A percentile compares a stretch with the other conserved stretches of the same genome.
These are phyloP conservation scores for Suillus americanus DNA, from an alignment of 768 basidiomycete genomes.

Conservation along the genomic window DNA sequence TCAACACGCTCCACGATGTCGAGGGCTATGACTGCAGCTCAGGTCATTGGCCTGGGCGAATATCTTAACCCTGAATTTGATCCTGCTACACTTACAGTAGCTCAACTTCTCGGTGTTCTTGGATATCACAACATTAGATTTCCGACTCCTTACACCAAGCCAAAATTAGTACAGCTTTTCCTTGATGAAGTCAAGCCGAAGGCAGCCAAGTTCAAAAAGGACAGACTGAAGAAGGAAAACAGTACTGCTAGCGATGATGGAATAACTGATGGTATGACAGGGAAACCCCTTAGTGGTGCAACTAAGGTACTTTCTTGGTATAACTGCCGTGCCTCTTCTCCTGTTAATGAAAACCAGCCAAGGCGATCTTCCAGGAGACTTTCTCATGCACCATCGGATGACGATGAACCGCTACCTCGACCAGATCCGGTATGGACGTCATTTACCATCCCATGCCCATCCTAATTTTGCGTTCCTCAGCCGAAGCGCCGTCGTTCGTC, in stretches of 20 bases:
- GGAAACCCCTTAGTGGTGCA: constrained; percentile 55
- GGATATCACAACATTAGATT: constrained; percentile 75
- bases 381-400: constrained; percentile 54
- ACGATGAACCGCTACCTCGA: constrained; percentile 40
- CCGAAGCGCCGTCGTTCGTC: constrained; percentile 81
- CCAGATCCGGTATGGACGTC: constrained; percentile 55
- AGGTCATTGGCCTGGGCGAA: constrained; percentile 71
- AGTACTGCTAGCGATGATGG: constrained; percentile 80
- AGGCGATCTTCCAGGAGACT: constrained; percentile 65
- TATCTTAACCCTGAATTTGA: constrained; percentile 82
- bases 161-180: constrained; percentile 76
- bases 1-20: constrained; percentile 51
- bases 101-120: constrained; percentile 79
- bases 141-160: constrained; percentile 74
- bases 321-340: neutral
- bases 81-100: constrained; percentile 68
- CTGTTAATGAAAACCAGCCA: constrained; percentile 26
- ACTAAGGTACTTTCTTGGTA: constrained; percentile 39
- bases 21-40: constrained; percentile 66
- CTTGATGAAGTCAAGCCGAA: constrained; percentile 71
- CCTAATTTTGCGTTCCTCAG: constrained; percentile 35
- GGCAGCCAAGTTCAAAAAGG: constrained; percentile 55
- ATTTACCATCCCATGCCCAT: constrained; percentile 6
- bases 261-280: constrained; percentile 81
- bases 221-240: constrained; percentile 62